phyloP scores from a whole-genome alignment of 2,329 filamentous ascomycete genomes.

The Ophiocordyceps camponoti-floridani region DNA sequence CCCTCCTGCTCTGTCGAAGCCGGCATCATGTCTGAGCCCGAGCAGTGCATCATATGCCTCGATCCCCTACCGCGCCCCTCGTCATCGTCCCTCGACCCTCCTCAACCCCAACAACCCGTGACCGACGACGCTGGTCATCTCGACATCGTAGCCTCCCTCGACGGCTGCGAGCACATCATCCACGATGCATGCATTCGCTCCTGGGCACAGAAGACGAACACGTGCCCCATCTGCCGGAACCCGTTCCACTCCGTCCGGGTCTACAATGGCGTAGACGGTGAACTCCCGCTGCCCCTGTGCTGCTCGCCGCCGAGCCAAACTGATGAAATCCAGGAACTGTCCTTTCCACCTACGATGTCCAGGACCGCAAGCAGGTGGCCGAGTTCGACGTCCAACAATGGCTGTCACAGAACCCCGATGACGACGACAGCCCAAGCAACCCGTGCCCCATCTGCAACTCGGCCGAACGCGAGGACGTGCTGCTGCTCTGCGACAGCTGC shows the following conservation, averaged over 20 bases:
- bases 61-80: slow-evolving; percentile 32
- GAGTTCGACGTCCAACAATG: slow-evolving; percentile 68
- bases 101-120: neutral
- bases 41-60: slow-evolving; percentile 55
- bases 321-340: slow-evolving; percentile 29
- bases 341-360: slow-evolving; percentile 43
- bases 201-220: slow-evolving; percentile 94
- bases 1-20: slow-evolving; percentile 16
- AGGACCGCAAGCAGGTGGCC: slow-evolving; percentile 76
- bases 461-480: slow-evolving; percentile 63
- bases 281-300: neutral
- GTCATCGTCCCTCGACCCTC: neutral
- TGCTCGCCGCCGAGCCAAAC: neutral
- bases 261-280: slow-evolving; percentile 61
- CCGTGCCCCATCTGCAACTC: slow-evolving; percentile 76
- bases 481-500: slow-evolving; percentile 84
- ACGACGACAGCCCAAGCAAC: slow-evolving; percentile 45
- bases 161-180: slow-evolving; percentile 76
- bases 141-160: slow-evolving; percentile 37
- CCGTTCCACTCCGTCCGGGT: slow-evolving; percentile 83
- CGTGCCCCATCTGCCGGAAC: slow-evolving; percentile 89
- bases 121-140: slow-evolving; percentile 15
- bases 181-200: slow-evolving; percentile 85
- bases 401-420: slow-evolving; percentile 52
- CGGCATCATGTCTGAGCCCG: slow-evolving; percentile 33